phyloP scores from a whole-genome alignment of 2,329 filamentous ascomycete species.

The Nothopassalora personata region DNA sequence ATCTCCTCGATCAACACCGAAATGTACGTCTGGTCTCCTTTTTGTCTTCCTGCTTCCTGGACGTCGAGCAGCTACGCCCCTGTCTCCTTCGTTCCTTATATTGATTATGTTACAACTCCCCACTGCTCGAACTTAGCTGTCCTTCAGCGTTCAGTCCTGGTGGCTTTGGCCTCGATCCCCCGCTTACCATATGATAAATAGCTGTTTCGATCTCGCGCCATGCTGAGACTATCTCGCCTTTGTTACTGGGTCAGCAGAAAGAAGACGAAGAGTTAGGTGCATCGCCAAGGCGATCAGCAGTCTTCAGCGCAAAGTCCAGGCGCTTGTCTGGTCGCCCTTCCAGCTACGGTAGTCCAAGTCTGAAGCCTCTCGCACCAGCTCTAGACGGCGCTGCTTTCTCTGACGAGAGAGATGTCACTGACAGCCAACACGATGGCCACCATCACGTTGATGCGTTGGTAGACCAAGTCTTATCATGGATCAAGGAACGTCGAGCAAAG shows the following conservation, averaged over 20 bases:
- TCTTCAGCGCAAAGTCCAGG: constrained; percentile 35
- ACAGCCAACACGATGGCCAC: constrained; percentile 10
- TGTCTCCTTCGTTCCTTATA: neutral
- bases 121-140: neutral
- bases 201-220: constrained; percentile 43
- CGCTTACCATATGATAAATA: constrained; percentile 24
- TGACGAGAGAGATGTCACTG: constrained; percentile 1
- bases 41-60: neutral
- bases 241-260: constrained; percentile 43
- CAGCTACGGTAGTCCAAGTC: constrained; percentile 16
- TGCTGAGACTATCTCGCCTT: constrained; percentile 43
- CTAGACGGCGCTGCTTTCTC: constrained; percentile 5
- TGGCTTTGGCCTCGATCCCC: neutral
- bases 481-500: constrained; percentile 71
- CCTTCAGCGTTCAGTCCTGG: neutral
- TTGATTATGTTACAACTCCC: constrained; percentile 1
- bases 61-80: neutral
- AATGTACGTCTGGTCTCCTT: constrained; percentile 23
- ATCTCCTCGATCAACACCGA: constrained; percentile 23
- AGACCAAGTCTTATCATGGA: constrained; percentile 74
- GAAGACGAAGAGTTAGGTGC: constrained; percentile 39
- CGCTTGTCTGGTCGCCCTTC: constrained; percentile 41
- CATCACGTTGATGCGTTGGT: constrained; percentile 23
- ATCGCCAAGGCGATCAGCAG: constrained; percentile 29
- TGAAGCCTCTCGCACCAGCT: constrained; percentile 17